phyloP scores from a whole-genome alignment of 257 asterid genomes.

The Ballota nigra region DNA sequence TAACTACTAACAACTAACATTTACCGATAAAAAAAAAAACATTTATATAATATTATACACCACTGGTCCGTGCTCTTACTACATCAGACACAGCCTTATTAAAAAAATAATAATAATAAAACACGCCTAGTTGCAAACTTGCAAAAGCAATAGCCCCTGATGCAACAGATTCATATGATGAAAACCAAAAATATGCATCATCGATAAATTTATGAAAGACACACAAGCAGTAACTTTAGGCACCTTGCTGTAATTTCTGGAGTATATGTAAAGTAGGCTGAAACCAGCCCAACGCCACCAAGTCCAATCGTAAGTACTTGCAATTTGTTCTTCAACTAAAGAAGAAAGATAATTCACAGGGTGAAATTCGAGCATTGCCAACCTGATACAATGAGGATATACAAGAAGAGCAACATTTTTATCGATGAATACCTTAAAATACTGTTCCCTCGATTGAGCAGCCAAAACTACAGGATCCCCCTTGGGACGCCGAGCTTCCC shows the following conservation, averaged over 20 bases:
- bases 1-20: too few relatives aligned
- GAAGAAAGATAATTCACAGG: conserved; percentile 13
- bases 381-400: neutral
- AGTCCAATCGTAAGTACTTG: conserved; percentile 74
- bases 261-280: conserved; percentile 72
- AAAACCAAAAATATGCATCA: neutral
- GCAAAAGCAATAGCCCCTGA: neutral
- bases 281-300: conserved; percentile 77
- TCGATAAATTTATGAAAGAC: conserved; percentile 3
- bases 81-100: neutral
- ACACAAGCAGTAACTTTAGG: conserved; percentile 3
- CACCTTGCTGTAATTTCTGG: conserved; percentile 88
- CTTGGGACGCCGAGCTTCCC: conserved; percentile 63
- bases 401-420: neutral
- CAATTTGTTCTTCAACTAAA: conserved; percentile 78
- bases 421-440: conserved; percentile 52
- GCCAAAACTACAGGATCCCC: conserved; percentile 86
- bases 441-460: conserved; percentile 81
- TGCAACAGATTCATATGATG: neutral
- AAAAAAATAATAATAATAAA: neutral
- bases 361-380: conserved; percentile 11
- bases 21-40: too few relatives aligned
- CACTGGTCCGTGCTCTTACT: neutral
- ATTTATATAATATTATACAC: neutral
- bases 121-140: conserved; percentile 12